These are phyloP conservation scores for Pseudozyma sp. DNA, from an alignment of 1,284 basidiomycete genomes.

Conservation along the genomic window DNA sequence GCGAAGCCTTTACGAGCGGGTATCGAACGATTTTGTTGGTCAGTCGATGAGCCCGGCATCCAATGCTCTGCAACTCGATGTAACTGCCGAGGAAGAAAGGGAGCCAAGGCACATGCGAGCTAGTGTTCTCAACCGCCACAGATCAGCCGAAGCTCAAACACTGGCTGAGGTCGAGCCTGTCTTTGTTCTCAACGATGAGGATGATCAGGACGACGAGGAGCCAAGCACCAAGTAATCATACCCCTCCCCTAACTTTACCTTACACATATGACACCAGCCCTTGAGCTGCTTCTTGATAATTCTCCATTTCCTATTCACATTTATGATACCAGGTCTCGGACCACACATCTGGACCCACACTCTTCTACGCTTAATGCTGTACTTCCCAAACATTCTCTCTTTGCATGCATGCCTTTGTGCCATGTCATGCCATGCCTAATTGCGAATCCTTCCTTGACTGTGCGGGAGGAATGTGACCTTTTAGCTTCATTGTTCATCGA, in stretches of 20 bases:
- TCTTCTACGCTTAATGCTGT: background rate
- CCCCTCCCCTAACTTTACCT: background rate
- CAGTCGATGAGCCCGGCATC: background rate
- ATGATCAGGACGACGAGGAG: constrained; percentile 26
- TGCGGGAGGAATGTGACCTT: too few relatives aligned
- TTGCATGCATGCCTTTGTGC: background rate
- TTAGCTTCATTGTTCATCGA: too few relatives aligned
- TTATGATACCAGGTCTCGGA: constrained; percentile 20
- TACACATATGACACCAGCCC: background rate
- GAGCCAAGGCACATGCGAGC: constrained; percentile 36
- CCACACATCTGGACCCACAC: constrained; percentile 9
- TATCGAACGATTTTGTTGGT: background rate
- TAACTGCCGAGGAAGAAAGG: constrained; percentile 6
- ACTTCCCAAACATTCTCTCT: background rate
- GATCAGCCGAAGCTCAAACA: background rate
- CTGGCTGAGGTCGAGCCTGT: constrained; percentile 18
- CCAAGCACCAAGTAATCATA: background rate
- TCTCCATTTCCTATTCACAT: constrained; percentile 1
- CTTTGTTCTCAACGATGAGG: constrained; percentile 50
- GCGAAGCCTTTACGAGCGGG: constrained; percentile 6
- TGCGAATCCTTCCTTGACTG: too few relatives aligned
- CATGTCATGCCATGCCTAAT: background rate
- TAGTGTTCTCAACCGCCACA: constrained; percentile 1
- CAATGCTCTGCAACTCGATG: constrained; percentile 23
- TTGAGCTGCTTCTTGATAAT: background rate